A percentile compares a stretch with the other conserved stretches of the same genome.
Evolutionary conservation across 768 basidiomycete species (phyloP).

Genomic region (Scleroderma bovista): DNA sequence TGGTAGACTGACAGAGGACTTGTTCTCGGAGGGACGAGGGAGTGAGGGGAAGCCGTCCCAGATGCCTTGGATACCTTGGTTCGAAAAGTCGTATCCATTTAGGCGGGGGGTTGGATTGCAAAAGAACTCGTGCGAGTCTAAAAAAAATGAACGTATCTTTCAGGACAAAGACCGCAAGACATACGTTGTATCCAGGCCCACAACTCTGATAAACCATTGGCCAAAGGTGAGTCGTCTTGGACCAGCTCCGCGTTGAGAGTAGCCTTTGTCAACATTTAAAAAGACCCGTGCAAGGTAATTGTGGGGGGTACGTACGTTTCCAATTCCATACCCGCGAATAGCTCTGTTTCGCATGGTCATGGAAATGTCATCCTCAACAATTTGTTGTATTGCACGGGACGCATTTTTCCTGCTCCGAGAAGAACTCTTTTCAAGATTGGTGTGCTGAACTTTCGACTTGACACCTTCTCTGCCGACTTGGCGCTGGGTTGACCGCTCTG

Average conservation of each 20-base stretch:
- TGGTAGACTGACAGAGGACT: conserved; percentile 10
- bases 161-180: conserved; percentile 15
- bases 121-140: conserved; percentile 59
- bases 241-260: conserved; percentile 53
- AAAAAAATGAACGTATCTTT: not conserved
- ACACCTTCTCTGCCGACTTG: conserved; percentile 12
- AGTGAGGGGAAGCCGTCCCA: conserved; percentile 70
- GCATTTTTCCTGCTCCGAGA: conserved; percentile 15
- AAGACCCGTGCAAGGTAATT: not conserved
- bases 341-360: conserved; percentile 68
- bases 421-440: conserved; percentile 17
- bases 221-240: conserved; percentile 39
- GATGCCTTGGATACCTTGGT: conserved; percentile 68
- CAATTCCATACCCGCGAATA: conserved; percentile 64
- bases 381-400: conserved; percentile 33
- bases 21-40: conserved; percentile 14
- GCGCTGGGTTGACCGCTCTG: conserved; percentile 11
- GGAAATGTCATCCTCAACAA: conserved; percentile 71
- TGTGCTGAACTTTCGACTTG: conserved; percentile 19
- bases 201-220: conserved; percentile 45
- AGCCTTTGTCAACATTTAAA: conserved; percentile 38
- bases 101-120: conserved; percentile 51
- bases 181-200: conserved; percentile 77
- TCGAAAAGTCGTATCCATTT: conserved; percentile 74
- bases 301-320: conserved; percentile 42